Evolutionary conservation across 2,329 filamentous ascomycete genomes (phyloP), one percentile per base, ranked within the genome.

Genomic region (Epichloe sylvatica): DNA sequence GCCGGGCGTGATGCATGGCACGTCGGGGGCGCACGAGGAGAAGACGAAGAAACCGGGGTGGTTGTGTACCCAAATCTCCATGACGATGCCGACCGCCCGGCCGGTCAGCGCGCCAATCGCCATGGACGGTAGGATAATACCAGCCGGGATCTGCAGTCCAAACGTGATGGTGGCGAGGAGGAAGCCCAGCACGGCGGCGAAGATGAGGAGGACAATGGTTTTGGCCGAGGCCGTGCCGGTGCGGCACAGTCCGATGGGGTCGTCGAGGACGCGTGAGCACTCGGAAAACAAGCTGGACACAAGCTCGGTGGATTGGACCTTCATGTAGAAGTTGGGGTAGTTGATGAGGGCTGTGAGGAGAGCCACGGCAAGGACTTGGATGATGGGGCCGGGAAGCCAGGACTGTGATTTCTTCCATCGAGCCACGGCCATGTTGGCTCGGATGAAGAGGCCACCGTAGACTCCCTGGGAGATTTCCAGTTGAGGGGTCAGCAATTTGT

Each of bases 251-350:
- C 87, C 88, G 51, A 97, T 85, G 49, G 83, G 84, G 67, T 98
- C 92, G 57, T 94, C 86, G 19, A 81, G 75, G 19, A 89, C 77
- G 55, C 84, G 80, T 4, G 81, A 82, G 65, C 92, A 98, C 67
- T 98, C 91, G 8, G 88, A 81, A 63, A 98, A 97, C 30, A 98
- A 79, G 51, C 84, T 85, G 53, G 90, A 90, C 15, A 97, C 90
- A 3, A 98, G 80, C 64, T 96, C 88, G 0, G 89, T 90, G 21
- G 86, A 80, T 63, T 97, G 91, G 3, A 89, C 85, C 57, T 92
- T 84, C 84, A 97, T 94, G 67, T 96, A 97, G 50, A 89, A 83
- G 67, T 96, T 94, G 11, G 92, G 92, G 59, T 89, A 98, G 70
- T 95, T 96, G 66, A 97, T 78, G 42, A 97, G 64, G 1, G 91